Evolutionary conservation across 164 flowering plant genomes (phyloP).

Genomic region (Chimonanthus salicifolius): DNA sequence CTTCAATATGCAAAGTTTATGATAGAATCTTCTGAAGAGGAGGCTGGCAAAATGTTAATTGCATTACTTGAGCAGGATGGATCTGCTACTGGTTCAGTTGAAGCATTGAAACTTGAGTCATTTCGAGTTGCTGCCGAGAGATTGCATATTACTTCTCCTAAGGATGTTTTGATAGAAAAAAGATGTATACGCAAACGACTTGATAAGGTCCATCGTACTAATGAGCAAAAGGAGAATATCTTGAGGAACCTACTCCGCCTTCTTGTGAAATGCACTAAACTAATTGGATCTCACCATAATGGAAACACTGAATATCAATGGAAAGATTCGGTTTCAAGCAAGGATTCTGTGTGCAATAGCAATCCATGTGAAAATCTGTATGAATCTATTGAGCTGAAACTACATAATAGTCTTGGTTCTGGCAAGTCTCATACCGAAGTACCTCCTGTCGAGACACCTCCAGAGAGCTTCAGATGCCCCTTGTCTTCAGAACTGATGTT

Average conservation of each 20-base stretch:
- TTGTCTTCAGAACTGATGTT: conserved; percentile 61
- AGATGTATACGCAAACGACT: conserved; percentile 58
- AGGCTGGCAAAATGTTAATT: conserved; percentile 56
- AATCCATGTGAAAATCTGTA: not conserved
- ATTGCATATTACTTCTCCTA: conserved; percentile 50
- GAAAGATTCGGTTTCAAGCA: conserved; percentile 12
- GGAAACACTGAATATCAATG: conserved; percentile 12
- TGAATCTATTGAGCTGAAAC: conserved; percentile 19
- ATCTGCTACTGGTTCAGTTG: conserved; percentile 31
- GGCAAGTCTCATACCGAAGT: conserved; percentile 18
- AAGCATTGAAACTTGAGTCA: conserved; percentile 34
- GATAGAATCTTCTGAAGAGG: conserved; percentile 58
- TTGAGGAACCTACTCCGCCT: conserved; percentile 46
- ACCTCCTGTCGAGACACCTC: conserved; percentile 26
- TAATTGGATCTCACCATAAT: conserved; percentile 24
- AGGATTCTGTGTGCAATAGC: conserved; percentile 1
- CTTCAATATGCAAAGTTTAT: conserved; percentile 41
- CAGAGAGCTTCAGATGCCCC: conserved; percentile 70
- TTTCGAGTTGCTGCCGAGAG: conserved; percentile 48
- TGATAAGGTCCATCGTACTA: conserved; percentile 33
- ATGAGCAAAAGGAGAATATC: conserved; percentile 42
- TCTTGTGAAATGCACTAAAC: conserved; percentile 44
- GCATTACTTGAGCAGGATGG: conserved; percentile 36
- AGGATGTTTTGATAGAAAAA: conserved; percentile 58
- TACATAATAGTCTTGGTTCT: conserved; percentile 5